Percentiles rank a stretch among this genome's conserved stretches.
Conservation (phyloP, 257 asterid species). For the Solanum sitiens region DNA sequence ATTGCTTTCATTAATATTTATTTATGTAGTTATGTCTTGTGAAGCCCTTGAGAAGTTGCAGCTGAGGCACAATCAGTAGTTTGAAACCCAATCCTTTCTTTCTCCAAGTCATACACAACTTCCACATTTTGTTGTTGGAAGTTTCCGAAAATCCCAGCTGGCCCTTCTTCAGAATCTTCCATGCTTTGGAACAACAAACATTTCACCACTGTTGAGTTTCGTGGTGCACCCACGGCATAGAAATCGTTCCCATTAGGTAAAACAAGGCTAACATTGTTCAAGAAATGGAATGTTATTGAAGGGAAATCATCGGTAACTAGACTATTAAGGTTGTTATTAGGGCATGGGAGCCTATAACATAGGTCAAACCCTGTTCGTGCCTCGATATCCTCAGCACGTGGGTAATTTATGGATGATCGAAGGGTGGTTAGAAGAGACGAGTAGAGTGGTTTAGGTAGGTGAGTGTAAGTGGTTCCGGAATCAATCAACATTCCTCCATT, state of each 20-base stretch:
- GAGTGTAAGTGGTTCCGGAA: slow-evolving; percentile 74
- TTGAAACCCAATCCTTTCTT: slow-evolving; percentile 56
- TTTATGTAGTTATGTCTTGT: slow-evolving; percentile 4
- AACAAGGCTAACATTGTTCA: slow-evolving; percentile 37
- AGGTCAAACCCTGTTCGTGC: slow-evolving; percentile 51
- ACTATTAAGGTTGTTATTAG: slow-evolving; percentile 10
- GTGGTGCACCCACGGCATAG: slow-evolving; percentile 58
- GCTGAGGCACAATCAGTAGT: slow-evolving; percentile 44
- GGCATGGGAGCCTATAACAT: slow-evolving; percentile 39
- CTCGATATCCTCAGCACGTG: slow-evolving; percentile 41
- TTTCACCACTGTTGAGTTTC: slow-evolving; percentile 40
- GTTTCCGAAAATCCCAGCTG: slow-evolving; percentile 70
- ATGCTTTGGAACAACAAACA: slow-evolving; percentile 53
- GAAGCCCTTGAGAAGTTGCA: slow-evolving; percentile 35
- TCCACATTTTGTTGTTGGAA: slow-evolving; percentile 67
- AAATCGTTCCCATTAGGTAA: slow-evolving; percentile 45
- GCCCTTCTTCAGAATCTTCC: slow-evolving; percentile 41
- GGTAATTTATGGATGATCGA: slow-evolving; percentile 20
- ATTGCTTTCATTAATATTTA: neutral
- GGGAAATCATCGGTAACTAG: slow-evolving; percentile 33
- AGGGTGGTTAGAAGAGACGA: slow-evolving; percentile 35
- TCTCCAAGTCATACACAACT: slow-evolving; percentile 70
- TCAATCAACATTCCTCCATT: slow-evolving; percentile 70
- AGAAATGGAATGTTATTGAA: slow-evolving; percentile 43
- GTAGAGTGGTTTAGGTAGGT: slow-evolving; percentile 47